Evolutionary conservation across 176 grass and related monocot species (phyloP), one percentile per base, ranked within the genome.

Genomic region (Cenchrus americanus): DNA sequence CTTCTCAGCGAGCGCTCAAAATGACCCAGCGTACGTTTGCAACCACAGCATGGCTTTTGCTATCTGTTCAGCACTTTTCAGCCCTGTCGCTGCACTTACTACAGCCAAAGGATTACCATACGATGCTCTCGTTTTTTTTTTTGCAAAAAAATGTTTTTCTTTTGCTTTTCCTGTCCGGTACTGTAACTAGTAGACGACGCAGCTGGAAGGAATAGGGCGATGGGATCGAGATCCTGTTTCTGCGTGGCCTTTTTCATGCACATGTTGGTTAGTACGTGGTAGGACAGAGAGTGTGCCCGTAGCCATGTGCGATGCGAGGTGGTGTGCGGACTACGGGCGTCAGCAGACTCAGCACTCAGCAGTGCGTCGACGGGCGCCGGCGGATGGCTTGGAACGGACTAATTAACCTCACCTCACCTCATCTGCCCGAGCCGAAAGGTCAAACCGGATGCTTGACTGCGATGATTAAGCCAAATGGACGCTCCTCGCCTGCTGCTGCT

Each of bases 391-490:
- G 79, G 52, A 7, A 48, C n/a, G n/a, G 14, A 37, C 2, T 37
- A 37, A 37, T 37, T 37, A 37, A 37, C 3, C 34, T 37, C 34
- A 37, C 3, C 34, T 37, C 34, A 44, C 7, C 58, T 78, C 74
- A 21, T 48, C 67, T 27, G 5, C 80, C 57, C 52, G 2, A n/a
- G 19, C 26, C 23, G 4, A 69, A 80, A 44, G 62, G 82, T 81
- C 87, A 80, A 80, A 73, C 32, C 62, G 46, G 51, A 67, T 54
- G n/a, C 44, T 76, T 76, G 77, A 68, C 82, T 44, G 12, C 5
- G 46, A 81, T 62, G 32, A 81, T 81, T 18, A 69, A 24, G 77
- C 82, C 87, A 81, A 85, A 85, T 89, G 82, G 82, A 75, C 30
- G 87, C 43, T 10, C 37, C 42, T 62, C 67, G 41, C n/a, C 46